phyloP scores from a whole-genome alignment of 805 yeast species.

The Wickerhamomyces queroliae region DNA sequence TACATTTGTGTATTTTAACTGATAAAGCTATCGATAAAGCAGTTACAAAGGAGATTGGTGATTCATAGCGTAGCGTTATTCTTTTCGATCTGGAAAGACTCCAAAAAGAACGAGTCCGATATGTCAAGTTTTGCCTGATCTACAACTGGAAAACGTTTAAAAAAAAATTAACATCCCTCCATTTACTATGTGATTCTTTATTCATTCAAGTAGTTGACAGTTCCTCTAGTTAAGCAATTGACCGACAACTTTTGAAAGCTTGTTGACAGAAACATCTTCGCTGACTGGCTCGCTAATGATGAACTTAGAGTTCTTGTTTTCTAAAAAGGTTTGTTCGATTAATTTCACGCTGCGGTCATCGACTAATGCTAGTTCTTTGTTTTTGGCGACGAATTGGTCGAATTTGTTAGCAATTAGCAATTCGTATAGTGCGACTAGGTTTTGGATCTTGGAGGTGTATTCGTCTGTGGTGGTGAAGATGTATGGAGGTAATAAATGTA shows the following conservation, averaged over 20 bases:
- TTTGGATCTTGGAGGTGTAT: constrained; percentile 19
- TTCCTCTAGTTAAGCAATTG: constrained; percentile 7
- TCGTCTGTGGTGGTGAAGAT: constrained; percentile 22
- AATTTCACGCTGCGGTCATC: constrained; percentile 11
- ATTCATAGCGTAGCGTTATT: too few relatives aligned
- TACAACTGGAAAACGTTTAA: too few relatives aligned
- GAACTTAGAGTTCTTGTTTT: constrained; percentile 19
- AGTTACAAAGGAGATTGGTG: neutral
- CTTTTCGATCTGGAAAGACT: too few relatives aligned
- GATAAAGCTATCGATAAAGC: neutral
- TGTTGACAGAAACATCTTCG: constrained; percentile 20
- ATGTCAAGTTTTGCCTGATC: too few relatives aligned
- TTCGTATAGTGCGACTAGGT: constrained; percentile 18
- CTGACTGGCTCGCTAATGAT: constrained; percentile 11
- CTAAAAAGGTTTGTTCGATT: constrained; percentile 13
- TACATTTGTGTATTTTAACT: neutral
- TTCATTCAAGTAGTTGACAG: too few relatives aligned
- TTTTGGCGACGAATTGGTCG: constrained; percentile 15
- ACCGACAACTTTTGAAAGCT: constrained; percentile 19
- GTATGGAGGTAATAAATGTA: constrained; percentile 39
- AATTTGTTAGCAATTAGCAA: constrained; percentile 17
- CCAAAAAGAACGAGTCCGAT: too few relatives aligned
- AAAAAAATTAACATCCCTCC: neutral
- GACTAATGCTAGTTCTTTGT: constrained; percentile 14
- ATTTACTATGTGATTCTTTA: neutral